Percentiles rank a stretch among this genome's conserved stretches.
Evolutionary conservation across 164 flowering plant species (phyloP).

Genomic region (Houttuynia cordata): DNA sequence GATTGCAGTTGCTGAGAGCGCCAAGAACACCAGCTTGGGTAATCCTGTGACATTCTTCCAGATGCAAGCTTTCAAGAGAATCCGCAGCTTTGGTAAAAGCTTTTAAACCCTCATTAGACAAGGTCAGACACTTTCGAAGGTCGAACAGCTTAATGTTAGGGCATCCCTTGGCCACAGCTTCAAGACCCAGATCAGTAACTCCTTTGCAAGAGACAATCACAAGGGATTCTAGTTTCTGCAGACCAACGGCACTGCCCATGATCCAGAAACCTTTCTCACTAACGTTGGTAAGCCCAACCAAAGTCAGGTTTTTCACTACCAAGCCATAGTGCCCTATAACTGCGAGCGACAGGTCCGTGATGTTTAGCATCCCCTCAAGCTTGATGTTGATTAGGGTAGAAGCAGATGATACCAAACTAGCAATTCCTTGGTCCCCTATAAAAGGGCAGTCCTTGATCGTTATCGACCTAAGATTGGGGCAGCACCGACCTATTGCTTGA

Average conservation of each 20-base stretch:
- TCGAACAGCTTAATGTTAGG: slow-evolving; percentile 44
- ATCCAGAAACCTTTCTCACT: slow-evolving; percentile 78
- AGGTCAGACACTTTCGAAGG: slow-evolving; percentile 38
- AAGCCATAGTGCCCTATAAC: slow-evolving; percentile 78
- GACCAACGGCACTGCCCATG: slow-evolving; percentile 58
- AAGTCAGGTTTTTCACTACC: slow-evolving; percentile 43
- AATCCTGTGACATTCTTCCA: slow-evolving; percentile 73
- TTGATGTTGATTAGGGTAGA: slow-evolving; percentile 46
- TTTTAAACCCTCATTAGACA: slow-evolving; percentile 55
- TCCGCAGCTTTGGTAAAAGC: slow-evolving; percentile 41
- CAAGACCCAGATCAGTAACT: slow-evolving; percentile 50
- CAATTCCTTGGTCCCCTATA: slow-evolving; percentile 76
- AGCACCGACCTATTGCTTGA: slow-evolving; percentile 45
- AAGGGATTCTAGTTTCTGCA: slow-evolving; percentile 43
- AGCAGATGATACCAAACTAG: slow-evolving; percentile 45
- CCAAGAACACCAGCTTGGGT: slow-evolving; percentile 50
- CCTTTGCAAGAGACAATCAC: slow-evolving; percentile 45
- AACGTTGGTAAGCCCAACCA: slow-evolving; percentile 41
- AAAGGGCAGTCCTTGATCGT: slow-evolving; percentile 55
- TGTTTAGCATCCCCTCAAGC: slow-evolving; percentile 41
- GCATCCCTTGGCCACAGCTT: slow-evolving; percentile 63
- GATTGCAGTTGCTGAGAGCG: slow-evolving; percentile 31
- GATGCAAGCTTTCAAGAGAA: slow-evolving; percentile 49
- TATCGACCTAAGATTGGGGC: slow-evolving; percentile 48
- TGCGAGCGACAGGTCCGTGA: slow-evolving; percentile 72